Percentiles rank a stretch among this genome's conserved stretches.
These are phyloP conservation scores for Heterobasidion parviporum DNA, from an alignment of 1,284 basidiomycete genomes.

Conservation along the genomic window DNA sequence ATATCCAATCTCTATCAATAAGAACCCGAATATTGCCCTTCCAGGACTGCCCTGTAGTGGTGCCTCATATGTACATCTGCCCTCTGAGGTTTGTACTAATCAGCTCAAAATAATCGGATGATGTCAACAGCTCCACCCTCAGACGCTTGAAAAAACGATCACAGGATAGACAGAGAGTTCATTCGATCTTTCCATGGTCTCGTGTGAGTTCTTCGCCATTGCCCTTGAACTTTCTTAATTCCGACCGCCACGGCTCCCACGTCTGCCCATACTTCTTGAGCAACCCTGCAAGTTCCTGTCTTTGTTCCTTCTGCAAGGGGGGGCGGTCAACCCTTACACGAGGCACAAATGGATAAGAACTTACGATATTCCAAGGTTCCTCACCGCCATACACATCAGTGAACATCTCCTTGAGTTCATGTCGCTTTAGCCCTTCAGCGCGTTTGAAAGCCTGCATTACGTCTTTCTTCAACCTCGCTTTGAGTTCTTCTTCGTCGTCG, in stretches of 20 bases:
- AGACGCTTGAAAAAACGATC: not conserved
- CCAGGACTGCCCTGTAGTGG: no score
- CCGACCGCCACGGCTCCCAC: conserved; percentile 81
- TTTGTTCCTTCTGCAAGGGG: conserved; percentile 65
- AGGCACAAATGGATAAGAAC: conserved; percentile 19
- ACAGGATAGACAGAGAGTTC: not conserved
- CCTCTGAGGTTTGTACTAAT: no score
- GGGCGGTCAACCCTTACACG: not conserved
- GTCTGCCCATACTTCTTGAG: conserved; percentile 77
- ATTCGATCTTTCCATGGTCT: not conserved
- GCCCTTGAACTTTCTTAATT: conserved; percentile 72
- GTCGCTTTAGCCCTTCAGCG: conserved; percentile 67
- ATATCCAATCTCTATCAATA: no score
- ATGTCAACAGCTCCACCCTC: no score
- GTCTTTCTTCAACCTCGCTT: conserved; percentile 59
- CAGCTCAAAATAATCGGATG: no score
- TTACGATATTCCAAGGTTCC: conserved; percentile 78
- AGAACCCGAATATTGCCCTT: no score
- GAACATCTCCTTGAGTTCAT: conserved; percentile 75
- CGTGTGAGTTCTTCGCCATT: conserved; percentile 11
- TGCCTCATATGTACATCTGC: no score
- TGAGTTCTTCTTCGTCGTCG: conserved; percentile 66
- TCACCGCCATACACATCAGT: conserved; percentile 83
- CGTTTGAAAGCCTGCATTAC: conserved; percentile 75
- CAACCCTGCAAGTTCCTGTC: conserved; percentile 67